phyloP scores from a whole-genome alignment of 768 basidiomycete genomes.

The Amanita muscaria region DNA sequence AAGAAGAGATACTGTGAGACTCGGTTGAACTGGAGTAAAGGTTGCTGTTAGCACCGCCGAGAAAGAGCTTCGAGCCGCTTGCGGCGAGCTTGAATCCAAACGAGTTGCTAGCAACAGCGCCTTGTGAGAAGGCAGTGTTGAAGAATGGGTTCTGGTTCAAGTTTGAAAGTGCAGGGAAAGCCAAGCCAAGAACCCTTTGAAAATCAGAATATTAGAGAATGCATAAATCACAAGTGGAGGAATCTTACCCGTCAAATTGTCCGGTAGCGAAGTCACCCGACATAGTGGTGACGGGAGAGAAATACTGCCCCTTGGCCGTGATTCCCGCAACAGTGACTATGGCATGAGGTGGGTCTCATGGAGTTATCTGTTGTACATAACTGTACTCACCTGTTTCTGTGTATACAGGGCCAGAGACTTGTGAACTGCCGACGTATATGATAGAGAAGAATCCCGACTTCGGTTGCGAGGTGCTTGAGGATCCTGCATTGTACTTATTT shows the following conservation, averaged over 20 bases:
- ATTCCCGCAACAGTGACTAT: slow-evolving; percentile 24
- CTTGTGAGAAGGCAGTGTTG: neutral
- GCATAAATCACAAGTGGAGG: neutral
- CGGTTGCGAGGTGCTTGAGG: slow-evolving; percentile 10
- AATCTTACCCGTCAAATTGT: neutral
- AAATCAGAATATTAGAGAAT: neutral
- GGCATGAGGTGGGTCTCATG: no score
- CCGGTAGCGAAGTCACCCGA: neutral
- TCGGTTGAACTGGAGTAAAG: neutral
- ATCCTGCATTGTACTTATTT: slow-evolving; percentile 24
- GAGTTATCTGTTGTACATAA: no score
- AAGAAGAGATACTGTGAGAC: neutral
- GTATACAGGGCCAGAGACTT: slow-evolving; percentile 27
- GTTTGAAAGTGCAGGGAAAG: neutral
- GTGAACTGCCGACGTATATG: slow-evolving; percentile 34
- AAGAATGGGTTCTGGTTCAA: neutral
- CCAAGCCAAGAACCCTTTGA: neutral
- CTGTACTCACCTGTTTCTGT: slow-evolving; percentile 20
- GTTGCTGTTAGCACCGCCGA: neutral
- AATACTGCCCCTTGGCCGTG: slow-evolving; percentile 5
- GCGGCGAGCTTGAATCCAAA: neutral
- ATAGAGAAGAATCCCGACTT: slow-evolving; percentile 22
- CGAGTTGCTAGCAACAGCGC: neutral
- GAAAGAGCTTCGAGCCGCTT: neutral
- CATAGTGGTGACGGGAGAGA: neutral